Conservation (phyloP, 495 filamentous ascomycete species). For the Lasiosphaeria hispida region DNA sequence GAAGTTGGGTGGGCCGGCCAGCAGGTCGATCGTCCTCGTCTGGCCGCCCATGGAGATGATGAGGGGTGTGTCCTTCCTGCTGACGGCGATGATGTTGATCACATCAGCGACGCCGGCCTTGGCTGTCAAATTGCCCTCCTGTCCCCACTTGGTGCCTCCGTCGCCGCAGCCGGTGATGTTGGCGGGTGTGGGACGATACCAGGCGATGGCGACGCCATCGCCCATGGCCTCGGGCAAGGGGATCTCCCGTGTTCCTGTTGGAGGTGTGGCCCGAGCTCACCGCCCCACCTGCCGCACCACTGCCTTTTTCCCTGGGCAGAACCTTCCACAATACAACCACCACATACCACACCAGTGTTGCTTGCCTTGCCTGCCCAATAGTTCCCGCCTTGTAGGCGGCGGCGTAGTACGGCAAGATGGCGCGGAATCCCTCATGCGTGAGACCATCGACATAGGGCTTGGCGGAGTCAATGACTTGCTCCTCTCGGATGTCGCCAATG, state of each 20-base stretch:
- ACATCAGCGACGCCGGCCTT: constrained; percentile 6
- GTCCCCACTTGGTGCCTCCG: constrained; percentile 14
- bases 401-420: constrained; percentile 60
- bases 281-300: too few species aligned
- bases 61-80: not conserved
- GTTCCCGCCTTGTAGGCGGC: constrained; percentile 55
- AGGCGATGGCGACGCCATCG: constrained; percentile 8
- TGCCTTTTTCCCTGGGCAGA: too few species aligned
- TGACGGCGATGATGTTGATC: constrained; percentile 13
- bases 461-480: constrained; percentile 29
- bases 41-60: not conserved
- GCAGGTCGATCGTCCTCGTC: not conserved
- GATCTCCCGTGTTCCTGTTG: constrained; percentile 35
- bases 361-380: too few species aligned
- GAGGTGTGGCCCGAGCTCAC: too few species aligned
- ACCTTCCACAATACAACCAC: too few species aligned
- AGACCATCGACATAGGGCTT: constrained; percentile 36
- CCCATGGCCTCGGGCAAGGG: constrained; percentile 28
- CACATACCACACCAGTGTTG: too few species aligned
- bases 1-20: not conserved
- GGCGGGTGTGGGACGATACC: constrained; percentile 12
- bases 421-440: constrained; percentile 32
- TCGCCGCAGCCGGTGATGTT: constrained; percentile 11
- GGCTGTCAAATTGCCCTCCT: constrained; percentile 3
- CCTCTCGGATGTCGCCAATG: constrained; percentile 50